Base-by-base conservation (phyloP, 495 filamentous ascomycete genomes). In the Trichoderma reesei region DNA sequence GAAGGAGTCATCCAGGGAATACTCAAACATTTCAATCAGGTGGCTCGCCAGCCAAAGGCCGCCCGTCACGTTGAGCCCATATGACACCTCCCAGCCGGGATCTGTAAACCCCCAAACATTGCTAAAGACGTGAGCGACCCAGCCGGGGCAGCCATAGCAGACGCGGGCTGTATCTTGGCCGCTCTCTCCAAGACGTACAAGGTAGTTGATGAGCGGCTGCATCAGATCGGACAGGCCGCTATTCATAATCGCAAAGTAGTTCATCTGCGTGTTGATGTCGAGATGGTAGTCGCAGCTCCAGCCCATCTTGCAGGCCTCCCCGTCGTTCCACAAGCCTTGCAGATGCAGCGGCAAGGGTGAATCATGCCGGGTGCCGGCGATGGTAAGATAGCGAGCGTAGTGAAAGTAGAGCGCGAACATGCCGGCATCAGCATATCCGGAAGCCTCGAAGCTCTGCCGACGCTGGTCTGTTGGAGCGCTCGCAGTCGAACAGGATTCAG, bases 221-320 rank as follows among this genome's bases (percentile, higher is more conserved):
- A 64, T 56, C 8, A 63, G 64, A 36, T 67, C 65, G 18, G 48
- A 20, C 6, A 67, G 48, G 46, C 78, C 81, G n/a, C 74, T 77
- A 20, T 69, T 60, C 54, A 75, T 71, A 34, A 75, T 73, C 9
- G 71, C 71, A 76, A 77, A 82, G 65, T 83, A 82, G 69, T 82
- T 83, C 80, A 82, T 83, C 68, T 82, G 74, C 1, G 74, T 72
- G 62, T 83, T 83, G 68, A 81, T 75, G 60, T 82, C 81, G 61
- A 76, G 75, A 9, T 80, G 81, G 64, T 74, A 82, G 44, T 76
- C 78, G 36, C 74, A 74, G 38, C 77, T 76, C 80, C 79, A 83
- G 48, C 64, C 64, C 65, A 67, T 67, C 44, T 74, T 71, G 3
- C 74, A 76, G 48, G 72, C 69, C 59, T 79, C 79, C 9, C 73